Evolutionary conservation across 169 alveolate genomes (phyloP).

Genomic region (Plasmodium fragile): DNA sequence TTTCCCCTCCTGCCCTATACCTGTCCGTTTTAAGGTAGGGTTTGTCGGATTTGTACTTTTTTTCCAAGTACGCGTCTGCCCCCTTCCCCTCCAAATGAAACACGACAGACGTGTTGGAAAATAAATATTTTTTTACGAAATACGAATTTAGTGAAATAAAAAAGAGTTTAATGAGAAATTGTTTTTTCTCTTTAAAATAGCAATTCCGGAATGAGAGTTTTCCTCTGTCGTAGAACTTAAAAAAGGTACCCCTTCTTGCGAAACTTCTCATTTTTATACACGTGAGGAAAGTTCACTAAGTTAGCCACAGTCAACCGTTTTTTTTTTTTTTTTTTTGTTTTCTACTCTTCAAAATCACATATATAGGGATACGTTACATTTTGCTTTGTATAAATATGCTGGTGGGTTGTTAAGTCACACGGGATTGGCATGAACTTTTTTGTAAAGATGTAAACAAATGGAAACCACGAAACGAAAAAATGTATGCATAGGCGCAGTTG

Average conservation of each 20-base stretch:
- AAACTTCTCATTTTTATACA: background rate
- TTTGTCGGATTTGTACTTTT: conserved; percentile 42
- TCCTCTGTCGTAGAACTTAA: background rate
- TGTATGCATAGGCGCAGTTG: background rate
- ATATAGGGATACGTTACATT: background rate
- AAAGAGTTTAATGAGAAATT: conserved; percentile 8
- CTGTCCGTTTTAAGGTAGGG: conserved; percentile 63
- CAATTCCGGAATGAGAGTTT: background rate
- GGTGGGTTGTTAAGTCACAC: background rate
- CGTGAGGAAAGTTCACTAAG: background rate
- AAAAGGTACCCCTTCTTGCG: background rate
- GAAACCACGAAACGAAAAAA: background rate
- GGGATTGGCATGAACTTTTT: background rate
- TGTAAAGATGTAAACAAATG: conserved; percentile 8
- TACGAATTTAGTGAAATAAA: conserved; percentile 45
- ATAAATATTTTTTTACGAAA: conserved; percentile 28
- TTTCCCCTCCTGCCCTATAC: background rate
- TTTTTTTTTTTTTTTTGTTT: background rate
- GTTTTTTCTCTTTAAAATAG: background rate
- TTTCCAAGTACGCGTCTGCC: conserved; percentile 42
- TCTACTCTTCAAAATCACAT: background rate
- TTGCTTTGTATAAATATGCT: background rate
- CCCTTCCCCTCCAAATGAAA: conserved; percentile 41
- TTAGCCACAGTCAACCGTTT: background rate
- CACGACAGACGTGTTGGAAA: conserved; percentile 11